phyloP scores from a whole-genome alignment of 257 asterid species.

The Plantago ovata region DNA sequence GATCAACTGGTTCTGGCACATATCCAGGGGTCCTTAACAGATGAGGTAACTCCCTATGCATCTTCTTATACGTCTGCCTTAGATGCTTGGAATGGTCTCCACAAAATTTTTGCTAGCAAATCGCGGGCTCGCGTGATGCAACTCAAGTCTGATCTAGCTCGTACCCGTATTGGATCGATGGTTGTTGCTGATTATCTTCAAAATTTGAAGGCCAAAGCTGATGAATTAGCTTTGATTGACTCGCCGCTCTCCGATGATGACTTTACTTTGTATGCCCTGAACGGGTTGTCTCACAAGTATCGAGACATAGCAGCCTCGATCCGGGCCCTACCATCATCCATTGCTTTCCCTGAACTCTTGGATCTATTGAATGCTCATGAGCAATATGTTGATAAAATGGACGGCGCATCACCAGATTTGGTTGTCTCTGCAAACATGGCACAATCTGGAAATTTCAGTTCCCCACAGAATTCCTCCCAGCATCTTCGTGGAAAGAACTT shows the following conservation, averaged over 20 bases:
- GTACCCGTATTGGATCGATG: neutral
- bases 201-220: neutral
- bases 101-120: neutral
- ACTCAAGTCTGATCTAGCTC: neutral
- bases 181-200: neutral
- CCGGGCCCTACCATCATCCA: neutral
- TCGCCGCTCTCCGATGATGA: neutral
- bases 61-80: neutral
- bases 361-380: neutral
- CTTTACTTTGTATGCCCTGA: neutral
- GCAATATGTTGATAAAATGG: neutral
- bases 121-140: neutral
- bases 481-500: neutral
- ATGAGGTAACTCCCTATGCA: neutral
- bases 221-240: neutral
- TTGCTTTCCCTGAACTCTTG: neutral
- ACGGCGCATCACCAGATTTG: neutral
- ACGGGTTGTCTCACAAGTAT: neutral
- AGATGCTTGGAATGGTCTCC: neutral
- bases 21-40: neutral
- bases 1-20: neutral
- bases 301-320: neutral
- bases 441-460: neutral
- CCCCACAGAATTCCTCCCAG: neutral
- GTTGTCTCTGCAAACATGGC: neutral